Evolutionary conservation across 2,329 filamentous ascomycete genomes (phyloP), one percentile per base, ranked within the genome.

Genomic region (Biscogniauxia mediterranea): DNA sequence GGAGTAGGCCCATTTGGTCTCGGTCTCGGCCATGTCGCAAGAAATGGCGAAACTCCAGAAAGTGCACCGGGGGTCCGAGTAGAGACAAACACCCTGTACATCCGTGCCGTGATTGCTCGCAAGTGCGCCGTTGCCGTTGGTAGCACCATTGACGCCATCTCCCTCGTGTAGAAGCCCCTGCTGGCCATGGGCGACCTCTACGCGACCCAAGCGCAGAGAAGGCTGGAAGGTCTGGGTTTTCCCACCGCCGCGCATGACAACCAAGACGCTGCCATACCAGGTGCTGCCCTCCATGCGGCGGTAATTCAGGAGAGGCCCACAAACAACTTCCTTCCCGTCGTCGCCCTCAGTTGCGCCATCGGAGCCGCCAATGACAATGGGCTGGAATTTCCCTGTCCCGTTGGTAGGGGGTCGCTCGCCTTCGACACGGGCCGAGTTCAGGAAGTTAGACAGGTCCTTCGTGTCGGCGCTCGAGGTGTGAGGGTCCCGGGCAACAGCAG

Each of bases 31-130:
- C 64, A 99, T 85, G 64, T 93, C 90, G 46, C 97, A 85, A 67
- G 88, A 83, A 32, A 99, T 75, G 68, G 90, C 89, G 77, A 98
- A 99, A 60, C 89, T 85, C 95, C 95, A 99, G 76, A 99, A 99
- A 0, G 94, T 98, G 82, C 88, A 78, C 77, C 83, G 78, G 54
- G 78, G 75, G 70, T 89, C 83, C 73, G 89, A 84, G 87, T 89
- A 79, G 77, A 94, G 73, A 82, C 83, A 78, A 76, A 80, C 68
- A 81, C 81, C 73, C 75, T 78, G 71, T 80, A 92, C 61, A 79
- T 75, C 70, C 3, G 64, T 68, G 7, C 67, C 66, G 50, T 75
- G 71, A 54, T 74, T 68, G 56, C 68, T 73, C 54, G 50, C 63
- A 79, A 84, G 83, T 82, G 78, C 69, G 58, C 81, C 75, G 0